Evolutionary conservation across 1,284 basidiomycete genomes (phyloP), one percentile per base, ranked within the genome.

Genomic region (Boletus nobilissimus): DNA sequence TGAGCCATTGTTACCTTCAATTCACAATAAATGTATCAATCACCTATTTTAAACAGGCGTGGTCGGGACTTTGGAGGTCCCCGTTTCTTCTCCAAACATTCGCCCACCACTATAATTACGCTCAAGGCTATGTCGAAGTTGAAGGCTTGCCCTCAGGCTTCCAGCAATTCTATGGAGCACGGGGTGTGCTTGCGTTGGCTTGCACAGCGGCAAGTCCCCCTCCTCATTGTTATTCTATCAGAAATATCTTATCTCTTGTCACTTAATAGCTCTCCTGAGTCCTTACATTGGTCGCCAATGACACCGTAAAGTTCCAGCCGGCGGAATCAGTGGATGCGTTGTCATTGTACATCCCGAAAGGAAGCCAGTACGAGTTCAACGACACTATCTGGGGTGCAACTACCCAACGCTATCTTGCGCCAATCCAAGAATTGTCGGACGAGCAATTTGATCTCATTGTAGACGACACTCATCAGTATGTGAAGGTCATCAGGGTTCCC

Each of bases 61-160:
- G 70, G 60, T 24, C 18, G 7, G 65, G 72, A 18, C 11, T 73
- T 6, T 73, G 72, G 72, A 73, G 65, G 65, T 32, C 48, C 2
- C 63, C 51, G 8, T 14, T 71, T 2, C 34, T 75, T 1, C 69
- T 75, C 5, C 51, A 71, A 36, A 71, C 34, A 9, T 71, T 75
- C 38, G 51, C 69, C 3, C 48, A 43, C 24, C 69, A 75, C 39
- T 75, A 71, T 32, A 75, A 71, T 26, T 75, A 39, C 39, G 66
- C 66, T 36, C 69, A 71, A 39, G 68, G 63, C 10, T 14, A 3
- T 48, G 32, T 9, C 2, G 34, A 63, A n/a, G 40, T 72, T 43
- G 36, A n/a, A 62, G 11, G 26, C n/a, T n/a, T n/a, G n/a, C n/a
- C n/a, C n/a, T n/a, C n/a, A n/a, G n/a, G n/a, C n/a, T n/a, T n/a